Evolutionary conservation across 306 rosid genomes (phyloP).

Genomic region (Elaeagnus macrophylla): DNA sequence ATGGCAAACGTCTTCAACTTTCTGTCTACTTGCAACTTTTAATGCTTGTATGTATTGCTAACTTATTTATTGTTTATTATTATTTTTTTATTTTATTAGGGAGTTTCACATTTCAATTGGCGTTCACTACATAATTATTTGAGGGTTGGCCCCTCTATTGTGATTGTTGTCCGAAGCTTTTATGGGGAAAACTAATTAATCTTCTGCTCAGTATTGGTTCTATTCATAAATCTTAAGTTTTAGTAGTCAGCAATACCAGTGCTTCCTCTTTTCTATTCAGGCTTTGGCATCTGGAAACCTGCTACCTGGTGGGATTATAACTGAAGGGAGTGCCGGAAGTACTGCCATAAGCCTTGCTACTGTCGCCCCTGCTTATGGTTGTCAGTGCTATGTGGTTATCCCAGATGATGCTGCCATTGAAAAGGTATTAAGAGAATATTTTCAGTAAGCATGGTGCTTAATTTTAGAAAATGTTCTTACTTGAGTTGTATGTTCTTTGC

Average conservation of each 20-base stretch:
- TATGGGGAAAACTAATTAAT: too few relatives aligned
- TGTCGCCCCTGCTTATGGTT: constrained; percentile 88
- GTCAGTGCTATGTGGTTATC: constrained; percentile 80
- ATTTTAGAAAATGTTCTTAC: background rate
- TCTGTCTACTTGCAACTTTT: too few relatives aligned
- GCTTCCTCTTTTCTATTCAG: constrained; percentile 22
- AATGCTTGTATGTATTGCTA: too few relatives aligned
- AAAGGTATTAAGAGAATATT: constrained; percentile 38
- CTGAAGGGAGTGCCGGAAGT: constrained; percentile 95
- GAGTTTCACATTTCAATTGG: too few relatives aligned
- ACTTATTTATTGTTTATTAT: too few relatives aligned
- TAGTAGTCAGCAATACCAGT: background rate
- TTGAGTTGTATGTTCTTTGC: background rate
- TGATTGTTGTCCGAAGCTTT: too few relatives aligned
- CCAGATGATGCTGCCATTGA: constrained; percentile 95
- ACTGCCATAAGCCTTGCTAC: constrained; percentile 91
- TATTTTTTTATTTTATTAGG: too few relatives aligned
- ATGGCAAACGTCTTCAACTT: too few relatives aligned
- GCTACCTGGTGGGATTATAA: constrained; percentile 64
- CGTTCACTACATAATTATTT: too few relatives aligned
- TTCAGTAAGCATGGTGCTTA: constrained; percentile 9
- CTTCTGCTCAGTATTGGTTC: background rate
- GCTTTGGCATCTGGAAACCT: constrained; percentile 72
- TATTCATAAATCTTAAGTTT: background rate
- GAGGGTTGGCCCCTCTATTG: too few relatives aligned